phyloP scores from a whole-genome alignment of 169 alveolate genomes.

The Ichthyophthirius multifiliis region DNA sequence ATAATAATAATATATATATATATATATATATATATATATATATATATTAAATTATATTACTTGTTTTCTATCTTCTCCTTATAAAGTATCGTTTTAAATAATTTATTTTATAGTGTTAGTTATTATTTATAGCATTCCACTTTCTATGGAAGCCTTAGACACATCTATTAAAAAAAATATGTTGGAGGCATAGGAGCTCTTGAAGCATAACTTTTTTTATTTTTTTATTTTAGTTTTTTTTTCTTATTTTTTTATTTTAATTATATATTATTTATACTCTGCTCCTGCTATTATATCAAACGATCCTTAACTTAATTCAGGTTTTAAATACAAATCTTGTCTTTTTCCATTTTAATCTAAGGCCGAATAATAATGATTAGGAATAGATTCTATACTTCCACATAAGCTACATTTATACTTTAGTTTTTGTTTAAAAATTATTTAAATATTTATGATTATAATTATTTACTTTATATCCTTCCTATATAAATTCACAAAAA shows the following conservation, averaged over 20 bases:
- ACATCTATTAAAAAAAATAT: conserved; percentile 75
- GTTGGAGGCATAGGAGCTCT: conserved; percentile 74
- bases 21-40: too few relatives aligned
- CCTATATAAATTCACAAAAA: conserved; percentile 60
- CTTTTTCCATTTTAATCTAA: conserved; percentile 51
- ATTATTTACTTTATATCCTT: conserved; percentile 37
- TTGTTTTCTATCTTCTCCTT: conserved; percentile 62
- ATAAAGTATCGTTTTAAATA: conserved; percentile 47
- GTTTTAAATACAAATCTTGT: conserved; percentile 46
- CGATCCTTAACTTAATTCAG: conserved; percentile 69
- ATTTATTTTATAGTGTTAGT: conserved; percentile 51
- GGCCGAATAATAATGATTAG: conserved; percentile 57
- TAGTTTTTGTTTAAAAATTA: background rate
- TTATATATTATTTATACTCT: conserved; percentile 26
- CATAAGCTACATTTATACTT: conserved; percentile 71
- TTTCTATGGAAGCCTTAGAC: conserved; percentile 52
- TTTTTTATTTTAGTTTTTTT: too few relatives aligned
- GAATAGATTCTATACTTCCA: conserved; percentile 55
- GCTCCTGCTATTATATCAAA: conserved; percentile 65
- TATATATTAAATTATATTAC: conserved; percentile 11
- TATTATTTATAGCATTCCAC: conserved; percentile 56
- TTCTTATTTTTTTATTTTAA: background rate
- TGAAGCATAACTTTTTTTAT: background rate
- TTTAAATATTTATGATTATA: background rate
- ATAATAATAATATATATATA: too few relatives aligned